These are phyloP conservation scores for Termitomyces eurrhizus DNA, from an alignment of 768 basidiomycete genomes.

Conservation along the genomic window DNA sequence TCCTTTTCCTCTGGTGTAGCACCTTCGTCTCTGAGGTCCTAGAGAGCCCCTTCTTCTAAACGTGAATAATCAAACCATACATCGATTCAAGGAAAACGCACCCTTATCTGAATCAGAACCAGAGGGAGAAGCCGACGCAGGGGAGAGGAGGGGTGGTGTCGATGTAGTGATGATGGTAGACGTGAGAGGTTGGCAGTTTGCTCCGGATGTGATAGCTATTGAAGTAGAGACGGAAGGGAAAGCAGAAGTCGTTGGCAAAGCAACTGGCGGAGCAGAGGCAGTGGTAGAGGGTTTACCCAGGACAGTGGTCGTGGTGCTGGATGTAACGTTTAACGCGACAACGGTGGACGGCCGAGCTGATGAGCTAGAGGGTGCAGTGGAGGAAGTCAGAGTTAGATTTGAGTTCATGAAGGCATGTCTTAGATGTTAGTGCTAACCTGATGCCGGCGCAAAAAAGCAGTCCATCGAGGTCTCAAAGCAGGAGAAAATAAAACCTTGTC, in stretches of 20 bases:
- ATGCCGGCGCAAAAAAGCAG: too few species aligned
- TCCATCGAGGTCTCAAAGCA: too few species aligned
- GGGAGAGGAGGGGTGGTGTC: not conserved
- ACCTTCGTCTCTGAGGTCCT: too few species aligned
- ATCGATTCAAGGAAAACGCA: not conserved
- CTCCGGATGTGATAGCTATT: fast-evolving
- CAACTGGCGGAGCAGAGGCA: not conserved
- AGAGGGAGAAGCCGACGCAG: not conserved
- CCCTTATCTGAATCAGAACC: not conserved
- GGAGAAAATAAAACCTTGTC: too few species aligned
- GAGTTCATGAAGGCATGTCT: too few species aligned
- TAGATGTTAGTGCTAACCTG: too few species aligned
- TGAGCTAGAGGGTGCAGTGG: not conserved
- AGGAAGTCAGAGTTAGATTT: too few species aligned
- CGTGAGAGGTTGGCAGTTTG: not conserved
- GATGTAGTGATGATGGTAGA: not conserved
- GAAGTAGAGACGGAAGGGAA: not conserved
- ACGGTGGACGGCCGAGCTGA: not conserved
- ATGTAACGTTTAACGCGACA: not conserved
- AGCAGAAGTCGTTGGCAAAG: not conserved
- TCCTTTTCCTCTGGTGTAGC: too few species aligned
- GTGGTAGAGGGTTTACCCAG: not conserved
- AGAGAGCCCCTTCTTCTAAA: too few species aligned
- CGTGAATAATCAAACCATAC: too few species aligned
- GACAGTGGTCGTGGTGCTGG: not conserved